These are phyloP conservation scores for Sporothrix brunneoviolacea DNA, from an alignment of 2,329 filamentous ascomycete species.

Conservation along the genomic window DNA sequence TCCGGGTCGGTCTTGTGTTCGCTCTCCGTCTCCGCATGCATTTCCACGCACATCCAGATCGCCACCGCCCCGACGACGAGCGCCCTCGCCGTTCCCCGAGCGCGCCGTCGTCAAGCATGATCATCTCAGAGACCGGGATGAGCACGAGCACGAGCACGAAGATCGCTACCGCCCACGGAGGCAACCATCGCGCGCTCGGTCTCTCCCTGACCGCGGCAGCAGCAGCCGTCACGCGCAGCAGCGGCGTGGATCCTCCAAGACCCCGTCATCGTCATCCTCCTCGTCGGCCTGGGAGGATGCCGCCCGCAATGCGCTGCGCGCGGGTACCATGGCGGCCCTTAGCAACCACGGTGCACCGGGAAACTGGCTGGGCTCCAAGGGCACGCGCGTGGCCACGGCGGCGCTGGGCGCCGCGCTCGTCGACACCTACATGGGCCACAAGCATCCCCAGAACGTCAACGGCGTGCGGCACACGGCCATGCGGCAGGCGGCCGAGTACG, in stretches of 20 bases:
- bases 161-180: background rate
- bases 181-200: background rate
- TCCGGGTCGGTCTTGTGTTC: no score
- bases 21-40: no score
- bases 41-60: no score
- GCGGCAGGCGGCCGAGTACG: constrained; percentile 22
- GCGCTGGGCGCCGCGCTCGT: constrained; percentile 24
- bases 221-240: background rate
- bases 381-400: constrained; percentile 22
- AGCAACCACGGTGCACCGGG: constrained; percentile 18
- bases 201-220: background rate
- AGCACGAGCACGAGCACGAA: background rate
- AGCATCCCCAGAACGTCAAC: constrained; percentile 19
- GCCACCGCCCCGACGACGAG: no score
- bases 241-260: constrained; percentile 5
- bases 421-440: constrained; percentile 21
- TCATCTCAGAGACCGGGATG: background rate
- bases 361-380: constrained; percentile 22
- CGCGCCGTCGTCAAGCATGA: no score
- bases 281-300: constrained; percentile 17
- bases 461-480: constrained; percentile 24
- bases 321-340: constrained; percentile 22
- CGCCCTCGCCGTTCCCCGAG: no score
- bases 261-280: background rate
- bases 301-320: constrained; percentile 21